Conservation (phyloP, 495 filamentous ascomycete species). For the Astrothelium subdiscretum region DNA sequence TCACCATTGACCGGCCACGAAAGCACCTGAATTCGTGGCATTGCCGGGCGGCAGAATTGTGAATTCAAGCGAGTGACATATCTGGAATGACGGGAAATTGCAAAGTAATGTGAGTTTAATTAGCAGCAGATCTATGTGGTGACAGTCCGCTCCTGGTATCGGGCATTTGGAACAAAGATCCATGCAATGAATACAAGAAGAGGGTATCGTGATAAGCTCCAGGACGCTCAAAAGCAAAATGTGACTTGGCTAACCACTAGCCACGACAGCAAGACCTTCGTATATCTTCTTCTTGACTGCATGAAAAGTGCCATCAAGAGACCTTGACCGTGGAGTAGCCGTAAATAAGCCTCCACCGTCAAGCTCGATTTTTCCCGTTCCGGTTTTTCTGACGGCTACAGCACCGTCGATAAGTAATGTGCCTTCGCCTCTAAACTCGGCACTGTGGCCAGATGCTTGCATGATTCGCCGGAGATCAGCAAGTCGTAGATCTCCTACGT, state of each 20-base stretch:
- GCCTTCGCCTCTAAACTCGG: slow-evolving; percentile 89
- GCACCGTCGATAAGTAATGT: slow-evolving; percentile 77
- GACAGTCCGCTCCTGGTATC: no score
- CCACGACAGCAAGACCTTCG: slow-evolving; percentile 20
- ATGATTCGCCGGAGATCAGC: slow-evolving; percentile 80
- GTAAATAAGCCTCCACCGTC: slow-evolving; percentile 44
- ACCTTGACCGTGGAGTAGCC: background rate
- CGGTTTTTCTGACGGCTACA: slow-evolving; percentile 81
- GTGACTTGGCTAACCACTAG: slow-evolving; percentile 5
- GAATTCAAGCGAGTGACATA: background rate
- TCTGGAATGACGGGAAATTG: background rate
- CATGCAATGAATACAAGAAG: background rate
- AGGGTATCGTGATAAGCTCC: background rate
- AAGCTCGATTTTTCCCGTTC: slow-evolving; percentile 76
- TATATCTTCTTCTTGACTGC: slow-evolving; percentile 17
- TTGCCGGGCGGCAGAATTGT: background rate
- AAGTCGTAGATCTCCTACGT: slow-evolving; percentile 85
- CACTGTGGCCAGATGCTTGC: slow-evolving; percentile 68
- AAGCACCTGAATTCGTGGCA: background rate
- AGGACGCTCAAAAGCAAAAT: no score
- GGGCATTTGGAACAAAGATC: background rate
- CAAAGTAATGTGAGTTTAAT: background rate
- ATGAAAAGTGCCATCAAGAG: slow-evolving; percentile 13
- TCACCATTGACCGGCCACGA: background rate
- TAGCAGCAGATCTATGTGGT: background rate